These are phyloP conservation scores for Hordeum vulgare DNA, from an alignment of 176 grass and related monocot species.

Conservation along the genomic window MorexV3_pseudomolecules_assembly NC_058518.1:477663573-477664072, in stretches of 20 bases:
- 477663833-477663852: slow-evolving; percentile 24
- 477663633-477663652: slow-evolving; percentile 14
- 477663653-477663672: slow-evolving; percentile 17
- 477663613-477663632: background rate
- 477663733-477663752: slow-evolving; percentile 50
- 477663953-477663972: background rate
- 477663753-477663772: slow-evolving; percentile 68
- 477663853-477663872: slow-evolving; percentile 19
- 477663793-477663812: slow-evolving; percentile 81
- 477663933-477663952: background rate
- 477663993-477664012: no score
- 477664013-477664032: background rate
- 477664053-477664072: background rate
- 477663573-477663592: slow-evolving; percentile 30
- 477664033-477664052: background rate
- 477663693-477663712: slow-evolving; percentile 22
- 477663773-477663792: slow-evolving; percentile 84
- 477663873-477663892: background rate
- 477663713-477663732: slow-evolving; percentile 25
- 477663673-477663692: slow-evolving; percentile 8
- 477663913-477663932: background rate
- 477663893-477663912: background rate
- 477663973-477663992: background rate
- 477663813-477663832: slow-evolving; percentile 91
- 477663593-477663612: slow-evolving; percentile 22